Percentiles rank a stretch among this genome's conserved stretches.
These are phyloP conservation scores for Elaeagnus macrophylla DNA, from an alignment of 306 rosid genomes.

Conservation along the genomic window DNA sequence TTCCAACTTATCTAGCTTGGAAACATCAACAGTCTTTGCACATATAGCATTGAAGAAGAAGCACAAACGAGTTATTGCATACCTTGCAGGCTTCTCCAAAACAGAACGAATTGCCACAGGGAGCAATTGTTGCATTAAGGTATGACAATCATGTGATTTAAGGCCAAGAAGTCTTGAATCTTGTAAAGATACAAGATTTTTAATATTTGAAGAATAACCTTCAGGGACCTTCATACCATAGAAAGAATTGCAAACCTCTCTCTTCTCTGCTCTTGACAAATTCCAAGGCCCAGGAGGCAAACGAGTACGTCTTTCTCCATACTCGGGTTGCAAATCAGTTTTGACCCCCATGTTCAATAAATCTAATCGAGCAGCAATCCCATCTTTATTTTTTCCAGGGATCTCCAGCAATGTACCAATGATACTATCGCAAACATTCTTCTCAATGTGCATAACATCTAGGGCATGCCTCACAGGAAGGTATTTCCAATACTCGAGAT, in stretches of 20 bases:
- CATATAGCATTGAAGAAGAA: conserved; percentile 1
- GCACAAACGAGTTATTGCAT: neutral
- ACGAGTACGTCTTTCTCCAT: neutral
- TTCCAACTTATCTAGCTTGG: neutral
- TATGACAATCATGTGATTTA: no score
- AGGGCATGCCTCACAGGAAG: no score
- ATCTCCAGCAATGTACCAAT: neutral
- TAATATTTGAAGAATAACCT: neutral
- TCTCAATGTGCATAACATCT: conserved; percentile 1
- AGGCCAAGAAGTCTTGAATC: no score
- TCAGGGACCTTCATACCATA: neutral
- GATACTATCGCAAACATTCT: neutral
- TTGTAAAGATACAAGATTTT: neutral
- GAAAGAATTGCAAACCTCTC: neutral
- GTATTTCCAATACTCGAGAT: neutral
- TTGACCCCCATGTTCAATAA: neutral
- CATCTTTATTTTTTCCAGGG: neutral
- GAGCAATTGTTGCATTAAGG: neutral
- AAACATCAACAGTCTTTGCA: neutral
- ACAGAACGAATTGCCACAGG: neutral
- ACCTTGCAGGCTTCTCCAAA: neutral
- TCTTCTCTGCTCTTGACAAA: neutral
- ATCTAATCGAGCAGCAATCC: neutral
- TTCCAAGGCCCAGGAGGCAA: neutral
- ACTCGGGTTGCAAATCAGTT: neutral